Evolutionary conservation across 768 basidiomycete genomes (phyloP), one percentile per base, ranked within the genome.

Genomic region (Boletus rufocinnamomeus): DNA sequence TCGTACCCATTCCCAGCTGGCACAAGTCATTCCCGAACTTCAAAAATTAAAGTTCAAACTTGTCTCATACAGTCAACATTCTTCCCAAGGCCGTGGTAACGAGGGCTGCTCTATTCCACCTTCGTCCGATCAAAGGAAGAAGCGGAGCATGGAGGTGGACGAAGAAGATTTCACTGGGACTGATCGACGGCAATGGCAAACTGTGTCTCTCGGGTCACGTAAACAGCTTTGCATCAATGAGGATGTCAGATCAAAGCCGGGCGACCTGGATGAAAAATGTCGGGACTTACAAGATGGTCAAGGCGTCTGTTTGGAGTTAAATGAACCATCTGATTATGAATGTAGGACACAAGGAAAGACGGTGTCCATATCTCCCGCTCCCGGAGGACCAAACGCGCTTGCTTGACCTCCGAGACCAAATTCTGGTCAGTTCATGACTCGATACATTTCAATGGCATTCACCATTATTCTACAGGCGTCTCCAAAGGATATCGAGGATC

Each of bases 161-260:
- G 58, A 69, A n/a, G 61, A 63, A 11, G 54, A 63, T 2, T 17
- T 69, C 40, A 56, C 76, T 60, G 70, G 76, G 19, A 13, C 35
- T 28, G 61, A 63, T 59, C 68, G 52, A 43, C 63, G 68, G 38
- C 61, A 60, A 38, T 73, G 72, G 72, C 85, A 93, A 30, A 79
- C 87, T 0, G 90, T 97, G n/a, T 84, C 95, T 19, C 80, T 99
- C 10, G 95, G 90, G 1, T 93, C 93, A 5, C 83, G 97, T 45
- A 93, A 88, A 67, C 93, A 96, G 63, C 80, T 98, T 2, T 99
- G 96, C 70, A 91, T 98, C 57, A 91, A 98, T 65, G 91, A 93
- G 28, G 80, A 84, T 38, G 79, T 97, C 23, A 82, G 85, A 38
- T 74, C 76, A 10, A 82, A 80, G 50, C 77, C 76, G 52, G 79